Base-by-base conservation (phyloP, 2,329 filamentous ascomycete genomes). In the Colletotrichum scovillei region DNA sequence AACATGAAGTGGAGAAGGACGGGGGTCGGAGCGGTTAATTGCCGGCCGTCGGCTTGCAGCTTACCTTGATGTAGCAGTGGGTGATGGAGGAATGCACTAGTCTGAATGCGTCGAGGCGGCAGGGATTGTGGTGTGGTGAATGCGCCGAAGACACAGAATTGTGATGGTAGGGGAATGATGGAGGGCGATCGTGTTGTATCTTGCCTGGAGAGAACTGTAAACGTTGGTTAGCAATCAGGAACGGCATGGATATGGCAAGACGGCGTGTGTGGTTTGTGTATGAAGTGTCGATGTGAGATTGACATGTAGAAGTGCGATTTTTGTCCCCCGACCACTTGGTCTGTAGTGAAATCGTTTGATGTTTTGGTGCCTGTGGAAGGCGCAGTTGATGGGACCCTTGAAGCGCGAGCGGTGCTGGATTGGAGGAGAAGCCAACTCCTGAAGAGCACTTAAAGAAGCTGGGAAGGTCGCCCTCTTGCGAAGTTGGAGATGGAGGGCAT, bases 41-140 rank as follows among this genome's bases (percentile, higher is more conserved):
- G 22, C 56, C 71, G 71, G 71, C 30, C 19, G n/a, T 8, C 22
- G 55, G n/a, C 46, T 65, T 56, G 70, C 52, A 70, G 60, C 71
- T 73, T 73, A 73, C 71, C 71, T 73, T 66, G 55, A 58, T 26
- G 53, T 64, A 55, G 30, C 66, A 72, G 59, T 55, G 16, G 59
- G 19, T 28, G 56, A 46, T 14, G 30, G 7, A 4, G 11, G 22
- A 38, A 2, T 24, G 5, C 14, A 42, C 68, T 72, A 74, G 28
- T 63, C 72, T 69, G n/a, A 59, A 68, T 55, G 14, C 57, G 68
- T 57, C 9, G 57, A 52, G 14, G 8, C 11, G 19, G 8, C 68
- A 73, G 42, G 72, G 72, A 67, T 72, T 35, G 32, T 35, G 72
- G 30, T 63, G 49, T 65, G 56, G 60, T 65, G 56, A 64, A 28